These are phyloP conservation scores for Chenopodium formosanum DNA, from an alignment of 148 eudicot genomes.

Conservation along the genomic window DNA sequence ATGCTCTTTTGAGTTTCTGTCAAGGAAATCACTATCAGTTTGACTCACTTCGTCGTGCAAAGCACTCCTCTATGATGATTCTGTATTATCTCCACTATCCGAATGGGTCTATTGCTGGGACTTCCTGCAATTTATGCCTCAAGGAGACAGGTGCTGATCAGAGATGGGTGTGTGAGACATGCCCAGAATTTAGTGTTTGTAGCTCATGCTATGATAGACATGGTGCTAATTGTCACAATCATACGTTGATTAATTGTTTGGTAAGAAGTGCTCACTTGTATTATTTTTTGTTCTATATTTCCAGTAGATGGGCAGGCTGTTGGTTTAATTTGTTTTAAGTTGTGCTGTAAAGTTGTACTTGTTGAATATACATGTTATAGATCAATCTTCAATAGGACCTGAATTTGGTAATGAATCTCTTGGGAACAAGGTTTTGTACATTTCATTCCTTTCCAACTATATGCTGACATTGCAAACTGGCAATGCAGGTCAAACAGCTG, in stretches of 20 bases:
- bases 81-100: slow-evolving; percentile 64
- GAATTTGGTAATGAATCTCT: not conserved
- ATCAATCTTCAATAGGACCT: not conserved
- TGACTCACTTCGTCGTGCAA: slow-evolving; percentile 79
- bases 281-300: not conserved
- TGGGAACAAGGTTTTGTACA: not conserved
- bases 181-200: slow-evolving; percentile 54
- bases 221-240: slow-evolving; percentile 40
- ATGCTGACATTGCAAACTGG: slow-evolving; percentile 8
- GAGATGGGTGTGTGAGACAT: slow-evolving; percentile 53
- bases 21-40: slow-evolving; percentile 74
- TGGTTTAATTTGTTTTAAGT: not conserved
- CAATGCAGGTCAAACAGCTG: slow-evolving; percentile 44
- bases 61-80: slow-evolving; percentile 92
- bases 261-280: slow-evolving; percentile 28
- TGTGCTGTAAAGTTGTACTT: not conserved
- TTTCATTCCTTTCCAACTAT: not conserved
- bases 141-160: slow-evolving; percentile 34
- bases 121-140: slow-evolving; percentile 46
- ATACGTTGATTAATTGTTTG: slow-evolving; percentile 33
- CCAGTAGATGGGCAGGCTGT: not conserved
- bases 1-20: slow-evolving; percentile 67
- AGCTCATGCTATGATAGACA: slow-evolving; percentile 45
- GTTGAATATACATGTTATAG: not conserved
- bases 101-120: slow-evolving; percentile 23